Evolutionary conservation across 345 rosid species (phyloP), one percentile per base, ranked within the genome.

Genomic region (Balakata baccata): DNA sequence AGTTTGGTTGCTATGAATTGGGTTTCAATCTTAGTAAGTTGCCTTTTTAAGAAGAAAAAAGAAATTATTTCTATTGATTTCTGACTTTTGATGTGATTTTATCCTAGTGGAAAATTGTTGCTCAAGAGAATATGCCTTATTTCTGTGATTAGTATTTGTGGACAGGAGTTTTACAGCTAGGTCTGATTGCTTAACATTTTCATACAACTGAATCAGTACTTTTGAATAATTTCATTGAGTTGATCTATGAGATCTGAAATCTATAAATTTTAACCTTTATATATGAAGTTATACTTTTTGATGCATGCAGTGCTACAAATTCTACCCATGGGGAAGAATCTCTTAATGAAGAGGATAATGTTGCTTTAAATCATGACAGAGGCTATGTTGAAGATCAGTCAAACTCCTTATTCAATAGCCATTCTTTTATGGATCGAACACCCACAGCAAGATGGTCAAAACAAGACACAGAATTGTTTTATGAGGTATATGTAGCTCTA

Each of bases 401-500:
- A 41, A 83, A 70, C 34, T 64, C 43, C 63, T 83, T 78, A 23
- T 86, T 87, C 64, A 94, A 94, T 76, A 78, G 85, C 68, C 96
- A 92, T 59, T 83, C 96, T 50, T 88, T 77, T 73, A 90, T 90
- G 97, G 81, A 88, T 66, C 88, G 81, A 83, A 80, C 87, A 65
- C 80, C 88, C 17, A 86, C 80, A 45, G 61, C 71, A 73, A 82
- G 90, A 81, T 94, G 98, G 98, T 87, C 97, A 59, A 94, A 89
- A 64, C 82, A 84, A 79, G 97, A 92, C 51, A 92, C 97, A 6
- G 89, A 90, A 64, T 80, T 87, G 80, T 94, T 92, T 80, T 92
- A 92, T 65, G 89, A 87, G 94, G 97, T 90, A 76, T 16, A 53
- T 29, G 34, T 64, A 25, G 52, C 14, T 63, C 14, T 34, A 12